Percentiles rank a stretch among this genome's conserved stretches.
phyloP scores from a whole-genome alignment of 192 early-diverging fungal species.

The Globomyces pollinis-pini region DNA sequence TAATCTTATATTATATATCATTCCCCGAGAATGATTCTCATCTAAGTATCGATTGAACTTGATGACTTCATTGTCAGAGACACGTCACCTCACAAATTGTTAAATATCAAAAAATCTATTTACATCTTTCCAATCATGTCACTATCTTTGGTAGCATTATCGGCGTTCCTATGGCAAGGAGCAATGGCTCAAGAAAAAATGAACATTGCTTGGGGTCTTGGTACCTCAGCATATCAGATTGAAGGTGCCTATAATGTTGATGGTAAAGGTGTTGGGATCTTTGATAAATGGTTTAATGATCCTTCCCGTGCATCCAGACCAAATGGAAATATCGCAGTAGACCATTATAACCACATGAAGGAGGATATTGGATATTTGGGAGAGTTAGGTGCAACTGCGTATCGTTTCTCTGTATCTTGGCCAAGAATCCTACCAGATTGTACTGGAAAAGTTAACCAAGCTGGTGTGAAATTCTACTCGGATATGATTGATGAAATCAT shows the following conservation, averaged over 20 bases:
- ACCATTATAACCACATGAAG: slow-evolving; percentile 17
- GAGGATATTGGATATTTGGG: slow-evolving; percentile 17
- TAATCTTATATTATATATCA: too few relatives aligned
- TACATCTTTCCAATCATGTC: too few relatives aligned
- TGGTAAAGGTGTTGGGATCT: not conserved
- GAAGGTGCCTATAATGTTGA: not conserved
- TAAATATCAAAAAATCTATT: too few relatives aligned
- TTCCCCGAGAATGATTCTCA: too few relatives aligned
- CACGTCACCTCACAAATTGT: too few relatives aligned
- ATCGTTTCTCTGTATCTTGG: slow-evolving; percentile 33
- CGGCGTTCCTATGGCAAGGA: too few relatives aligned
- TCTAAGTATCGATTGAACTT: too few relatives aligned
- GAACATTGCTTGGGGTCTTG: not conserved
- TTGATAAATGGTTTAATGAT: not conserved
- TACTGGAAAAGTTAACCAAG: slow-evolving; percentile 20
- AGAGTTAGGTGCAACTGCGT: slow-evolving; percentile 18
- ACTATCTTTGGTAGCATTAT: too few relatives aligned
- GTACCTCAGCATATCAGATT: not conserved
- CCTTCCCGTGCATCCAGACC: not conserved
- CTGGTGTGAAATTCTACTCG: slow-evolving; percentile 19
- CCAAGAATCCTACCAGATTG: slow-evolving; percentile 24
- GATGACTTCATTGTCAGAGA: too few relatives aligned
- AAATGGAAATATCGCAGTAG: not conserved
- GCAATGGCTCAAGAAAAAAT: too few relatives aligned
- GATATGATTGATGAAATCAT: slow-evolving; percentile 19